Evolutionary conservation across 75 land plant species (phyloP).

Genomic region (Chamaecyparis obtusa): DNA sequence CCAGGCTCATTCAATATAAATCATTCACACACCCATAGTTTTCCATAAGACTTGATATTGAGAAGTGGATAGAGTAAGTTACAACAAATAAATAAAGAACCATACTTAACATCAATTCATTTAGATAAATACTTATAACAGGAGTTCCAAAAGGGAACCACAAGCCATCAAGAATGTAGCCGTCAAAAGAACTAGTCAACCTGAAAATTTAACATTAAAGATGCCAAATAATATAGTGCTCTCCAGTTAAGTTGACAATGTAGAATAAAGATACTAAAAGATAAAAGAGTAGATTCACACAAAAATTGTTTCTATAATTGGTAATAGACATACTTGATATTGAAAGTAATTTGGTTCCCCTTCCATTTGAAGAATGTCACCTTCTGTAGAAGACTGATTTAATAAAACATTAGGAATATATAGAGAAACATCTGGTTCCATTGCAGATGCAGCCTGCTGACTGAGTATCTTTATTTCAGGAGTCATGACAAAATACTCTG

Average conservation of each 20-base stretch:
- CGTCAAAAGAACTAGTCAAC: neutral
- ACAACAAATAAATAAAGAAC: neutral
- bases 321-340: neutral
- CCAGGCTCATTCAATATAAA: neutral
- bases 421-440: neutral
- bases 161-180: neutral
- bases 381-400: neutral
- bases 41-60: neutral
- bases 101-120: neutral
- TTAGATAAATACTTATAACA: neutral
- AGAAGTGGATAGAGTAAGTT: neutral
- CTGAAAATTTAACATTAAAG: neutral
- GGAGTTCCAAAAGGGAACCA: neutral
- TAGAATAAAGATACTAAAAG: neutral
- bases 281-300: neutral
- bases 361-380: constrained; percentile 1
- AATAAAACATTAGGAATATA: neutral
- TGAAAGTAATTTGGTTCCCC: neutral
- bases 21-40: neutral
- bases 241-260: neutral
- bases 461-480: constrained; percentile 71
- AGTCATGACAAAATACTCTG: constrained; percentile 80
- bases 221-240: neutral
- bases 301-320: neutral
- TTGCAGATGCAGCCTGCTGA: constrained; percentile 32